Base-by-base conservation (phyloP, 116 monocot species). In the Cymodocea nodosa region DNA sequence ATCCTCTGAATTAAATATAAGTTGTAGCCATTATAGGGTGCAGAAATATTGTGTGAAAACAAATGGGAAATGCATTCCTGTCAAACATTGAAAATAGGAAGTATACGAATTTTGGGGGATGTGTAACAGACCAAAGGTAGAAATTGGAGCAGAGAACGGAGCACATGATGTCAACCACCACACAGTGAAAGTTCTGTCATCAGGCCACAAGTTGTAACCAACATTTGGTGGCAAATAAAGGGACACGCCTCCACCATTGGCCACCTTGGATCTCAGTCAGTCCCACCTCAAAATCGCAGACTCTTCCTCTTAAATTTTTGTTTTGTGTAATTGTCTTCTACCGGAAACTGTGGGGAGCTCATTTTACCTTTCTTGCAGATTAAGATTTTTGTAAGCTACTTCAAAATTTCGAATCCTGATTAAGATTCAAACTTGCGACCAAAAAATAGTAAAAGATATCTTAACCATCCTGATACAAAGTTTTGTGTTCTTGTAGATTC, bases 241-340 rank as follows among this genome's bases (percentile, higher is more conserved):
- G 52, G 30, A 53, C 67, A 34, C 25, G 52, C 23, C 64, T 22
- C 63, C 17, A 57, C 52, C 40, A 53, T 23, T 66, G 65, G 53
- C 52, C 60, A 71, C 66, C 54, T 48, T 77, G 23, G 60, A 62
- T 52, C 51, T 66, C 19, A 67, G 60, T 64, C 65, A 76, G 59
- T 0, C 60, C 49, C 44, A 75, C 60, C n/a, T 16, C 22, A 15
- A 2, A 59, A 35, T 20, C 25, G 52, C 62, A 52, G 23, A 53
- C 67, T 18, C 17, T 10, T 30, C n/a, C 44, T 7, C 7, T 44
- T 8, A 44, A 10, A 44, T 9, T 44, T 44, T 8, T 44, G 2
- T 25, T 59, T 59, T 59, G n/a, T 24, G 13, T 11, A 23, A 25
- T 24, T 59, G 13, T 30, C 22, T 18, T 63, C 40, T 14, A 12